Evolutionary conservation across 164 flowering plant species (phyloP).

Genomic region (Sextonia rubra): DNA sequence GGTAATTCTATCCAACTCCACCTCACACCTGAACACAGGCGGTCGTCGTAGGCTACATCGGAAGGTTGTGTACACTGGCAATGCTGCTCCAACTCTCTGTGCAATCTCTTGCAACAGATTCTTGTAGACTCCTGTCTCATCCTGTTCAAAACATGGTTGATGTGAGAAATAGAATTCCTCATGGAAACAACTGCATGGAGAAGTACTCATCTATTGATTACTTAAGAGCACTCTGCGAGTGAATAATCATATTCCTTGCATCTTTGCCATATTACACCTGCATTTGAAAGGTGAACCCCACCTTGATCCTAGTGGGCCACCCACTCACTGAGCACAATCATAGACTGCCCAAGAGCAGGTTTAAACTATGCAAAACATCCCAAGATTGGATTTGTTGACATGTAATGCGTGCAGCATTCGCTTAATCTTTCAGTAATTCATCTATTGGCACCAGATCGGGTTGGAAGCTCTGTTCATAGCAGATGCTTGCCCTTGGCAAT

Average conservation of each 20-base stretch:
- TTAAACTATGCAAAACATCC: too few relatives aligned
- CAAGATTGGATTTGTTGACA: too few relatives aligned
- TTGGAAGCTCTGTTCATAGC: background rate
- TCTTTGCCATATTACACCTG: too few relatives aligned
- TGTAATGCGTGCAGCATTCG: background rate
- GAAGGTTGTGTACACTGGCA: slow-evolving; percentile 75
- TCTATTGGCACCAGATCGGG: background rate
- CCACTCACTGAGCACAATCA: too few relatives aligned
- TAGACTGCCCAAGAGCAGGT: too few relatives aligned
- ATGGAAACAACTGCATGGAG: too few relatives aligned
- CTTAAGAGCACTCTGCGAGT: too few relatives aligned
- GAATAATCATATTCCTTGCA: too few relatives aligned
- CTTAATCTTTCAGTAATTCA: background rate
- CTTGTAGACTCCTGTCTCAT: slow-evolving; percentile 98
- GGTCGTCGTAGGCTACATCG: slow-evolving; percentile 88
- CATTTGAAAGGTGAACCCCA: too few relatives aligned
- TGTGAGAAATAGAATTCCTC: background rate
- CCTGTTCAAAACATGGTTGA: slow-evolving; percentile 38
- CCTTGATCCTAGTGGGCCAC: too few relatives aligned
- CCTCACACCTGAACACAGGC: slow-evolving; percentile 88
- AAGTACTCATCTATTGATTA: too few relatives aligned
- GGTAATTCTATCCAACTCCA: slow-evolving; percentile 81
- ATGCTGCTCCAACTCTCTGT: slow-evolving; percentile 94
- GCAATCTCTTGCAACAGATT: slow-evolving; percentile 94
- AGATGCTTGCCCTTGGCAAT: background rate